Evolutionary conservation across 768 basidiomycete genomes (phyloP).

Genomic region (Mycena venus): DNA sequence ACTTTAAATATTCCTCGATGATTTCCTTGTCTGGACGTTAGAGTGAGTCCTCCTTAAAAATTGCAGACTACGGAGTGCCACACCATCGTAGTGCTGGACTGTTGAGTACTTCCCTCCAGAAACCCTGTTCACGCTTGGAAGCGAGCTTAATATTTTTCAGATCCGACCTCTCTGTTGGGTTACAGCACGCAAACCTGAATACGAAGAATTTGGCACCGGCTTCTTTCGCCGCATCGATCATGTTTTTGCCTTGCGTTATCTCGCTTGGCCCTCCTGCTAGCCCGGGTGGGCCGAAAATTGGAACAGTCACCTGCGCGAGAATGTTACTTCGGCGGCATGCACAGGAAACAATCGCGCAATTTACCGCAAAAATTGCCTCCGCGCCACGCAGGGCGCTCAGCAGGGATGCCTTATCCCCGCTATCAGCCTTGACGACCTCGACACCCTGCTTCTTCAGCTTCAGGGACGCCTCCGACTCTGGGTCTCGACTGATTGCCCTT

Average conservation of each 20-base stretch:
- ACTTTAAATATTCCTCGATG: no score
- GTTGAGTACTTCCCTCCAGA: no score
- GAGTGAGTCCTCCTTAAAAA: no score
- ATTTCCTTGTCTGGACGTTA: no score
- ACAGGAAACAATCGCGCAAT: neutral
- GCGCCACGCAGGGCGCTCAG: slow-evolving; percentile 40
- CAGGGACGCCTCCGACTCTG: slow-evolving; percentile 39
- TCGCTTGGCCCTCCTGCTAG: slow-evolving; percentile 22
- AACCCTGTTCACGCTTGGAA: no score
- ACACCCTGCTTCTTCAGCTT: slow-evolving; percentile 39
- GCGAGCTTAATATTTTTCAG: no score
- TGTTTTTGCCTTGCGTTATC: slow-evolving; percentile 33
- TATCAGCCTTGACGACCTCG: slow-evolving; percentile 31
- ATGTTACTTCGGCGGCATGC: neutral
- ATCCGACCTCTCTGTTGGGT: no score
- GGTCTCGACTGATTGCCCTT: slow-evolving; percentile 48
- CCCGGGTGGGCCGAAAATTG: neutral
- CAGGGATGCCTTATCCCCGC: slow-evolving; percentile 42
- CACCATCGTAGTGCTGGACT: no score
- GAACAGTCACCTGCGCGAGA: neutral
- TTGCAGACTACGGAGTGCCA: no score
- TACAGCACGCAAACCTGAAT: no score
- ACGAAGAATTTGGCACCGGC: slow-evolving; percentile 38
- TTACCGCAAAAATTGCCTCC: slow-evolving; percentile 49
- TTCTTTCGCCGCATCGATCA: no score